These are phyloP conservation scores for Saccharomycopsis selenospora DNA, from an alignment of 805 yeast genomes.

Conservation along the genomic window DNA sequence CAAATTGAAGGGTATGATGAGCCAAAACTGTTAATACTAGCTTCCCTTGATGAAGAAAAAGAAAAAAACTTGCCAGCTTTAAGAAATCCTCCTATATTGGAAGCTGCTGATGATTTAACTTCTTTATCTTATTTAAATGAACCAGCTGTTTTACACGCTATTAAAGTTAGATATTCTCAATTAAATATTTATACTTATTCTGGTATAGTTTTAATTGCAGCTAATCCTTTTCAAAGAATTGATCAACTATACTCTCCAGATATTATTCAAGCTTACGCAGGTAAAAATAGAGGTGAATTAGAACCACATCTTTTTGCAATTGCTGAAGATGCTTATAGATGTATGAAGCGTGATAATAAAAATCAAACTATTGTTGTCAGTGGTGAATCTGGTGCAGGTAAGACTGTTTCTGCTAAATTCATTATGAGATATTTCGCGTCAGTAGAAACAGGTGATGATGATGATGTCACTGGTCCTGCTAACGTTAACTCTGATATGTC, in stretches of 20 bases:
- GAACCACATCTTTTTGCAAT: conserved; percentile 97
- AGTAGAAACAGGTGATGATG: conserved; percentile 48
- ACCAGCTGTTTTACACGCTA: conserved; percentile 94
- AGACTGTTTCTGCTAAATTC: conserved; percentile 93
- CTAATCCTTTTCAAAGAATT: conserved; percentile 89
- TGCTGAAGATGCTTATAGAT: conserved; percentile 94
- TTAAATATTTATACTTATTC: conserved; percentile 91
- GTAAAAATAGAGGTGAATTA: conserved; percentile 85
- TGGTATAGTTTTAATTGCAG: conserved; percentile 93
- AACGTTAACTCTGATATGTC: conserved; percentile 59
- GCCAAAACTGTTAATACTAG: conserved; percentile 16
- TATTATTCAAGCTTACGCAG: conserved; percentile 90
- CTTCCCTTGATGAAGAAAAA: conserved; percentile 39
- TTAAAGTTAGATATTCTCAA: conserved; percentile 80
- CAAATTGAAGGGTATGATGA: conserved; percentile 39
- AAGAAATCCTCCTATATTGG: conserved; percentile 86
- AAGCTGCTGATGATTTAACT: conserved; percentile 91
- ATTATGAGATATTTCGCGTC: conserved; percentile 97
- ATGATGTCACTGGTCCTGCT: conserved; percentile 33
- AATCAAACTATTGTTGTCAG: conserved; percentile 95
- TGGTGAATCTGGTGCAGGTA: conserved; percentile 99
- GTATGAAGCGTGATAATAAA: conserved; percentile 77
- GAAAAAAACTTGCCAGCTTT: conserved; percentile 64
- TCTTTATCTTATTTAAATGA: conserved; percentile 88
- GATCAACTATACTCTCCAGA: conserved; percentile 89